Conservation (phyloP, 768 basidiomycete species). For the Termitomyces sp. region DNA sequence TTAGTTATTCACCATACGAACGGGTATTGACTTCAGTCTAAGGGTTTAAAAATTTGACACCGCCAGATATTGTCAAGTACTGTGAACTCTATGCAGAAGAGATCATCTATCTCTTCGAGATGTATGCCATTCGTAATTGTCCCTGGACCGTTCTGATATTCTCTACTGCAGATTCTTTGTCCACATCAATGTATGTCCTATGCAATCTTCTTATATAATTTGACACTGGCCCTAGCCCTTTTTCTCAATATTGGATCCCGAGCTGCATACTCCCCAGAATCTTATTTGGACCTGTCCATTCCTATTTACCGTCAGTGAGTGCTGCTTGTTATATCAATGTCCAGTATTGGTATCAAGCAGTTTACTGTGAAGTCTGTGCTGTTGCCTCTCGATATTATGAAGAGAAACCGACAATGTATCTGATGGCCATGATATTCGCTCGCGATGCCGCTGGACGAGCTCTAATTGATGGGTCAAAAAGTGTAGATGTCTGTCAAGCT, state of each 20-base stretch:
- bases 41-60: slow-evolving; percentile 13
- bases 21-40: neutral
- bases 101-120: slow-evolving; percentile 42
- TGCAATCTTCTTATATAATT: slow-evolving; percentile 12
- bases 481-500: slow-evolving; percentile 76
- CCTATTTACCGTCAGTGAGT: slow-evolving; percentile 56
- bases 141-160: neutral
- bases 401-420: slow-evolving; percentile 48
- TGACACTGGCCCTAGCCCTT: slow-evolving; percentile 35
- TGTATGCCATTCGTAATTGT: slow-evolving; percentile 29
- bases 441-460: slow-evolving; percentile 54
- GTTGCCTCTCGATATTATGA: slow-evolving; percentile 63
- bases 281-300: slow-evolving; percentile 52
- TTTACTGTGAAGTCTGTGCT: slow-evolving; percentile 48
- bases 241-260: slow-evolving; percentile 53
- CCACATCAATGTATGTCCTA: slow-evolving; percentile 42
- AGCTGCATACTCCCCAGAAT: slow-evolving; percentile 46
- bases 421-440: slow-evolving; percentile 55
- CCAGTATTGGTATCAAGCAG: neutral
- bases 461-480: slow-evolving; percentile 54
- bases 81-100: slow-evolving; percentile 46
- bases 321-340: neutral
- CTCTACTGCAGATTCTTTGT: slow-evolving; percentile 38
- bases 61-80: slow-evolving; percentile 42
- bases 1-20: neutral